Evolutionary conservation across 768 basidiomycete species (phyloP), one percentile per base, ranked within the genome.

Genomic region (Nevesoporus exiguus): DNA sequence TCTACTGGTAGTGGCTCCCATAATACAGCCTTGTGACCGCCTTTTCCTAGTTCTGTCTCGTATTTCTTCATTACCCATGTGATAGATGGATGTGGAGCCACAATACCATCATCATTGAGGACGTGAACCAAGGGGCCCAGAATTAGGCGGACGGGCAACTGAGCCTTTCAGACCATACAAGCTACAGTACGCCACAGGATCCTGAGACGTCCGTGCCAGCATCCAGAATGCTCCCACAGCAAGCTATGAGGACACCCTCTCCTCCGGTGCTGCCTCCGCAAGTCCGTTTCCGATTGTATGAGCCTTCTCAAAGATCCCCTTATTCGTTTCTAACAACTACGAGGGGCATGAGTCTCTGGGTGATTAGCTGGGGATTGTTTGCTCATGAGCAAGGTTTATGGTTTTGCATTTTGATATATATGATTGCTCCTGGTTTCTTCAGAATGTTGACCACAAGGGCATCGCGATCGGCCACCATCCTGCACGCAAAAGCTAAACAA

Each of bases 191-290:
- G n/a, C n/a, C n/a, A n/a, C n/a, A n/a, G n/a, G n/a, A n/a, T n/a
- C n/a, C n/a, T n/a, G n/a, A n/a, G n/a, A n/a, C n/a, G n/a, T n/a
- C n/a, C n/a, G n/a, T n/a, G n/a, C n/a, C n/a, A n/a, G n/a, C 80
- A 25, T 90, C 88, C 55, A 81, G 37, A 2, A 74, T 71, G 33
- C 73, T 73, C 30, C 80, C 80, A 49, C 65, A 74, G 54, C 69
- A 43, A 21, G 61, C 84, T 39, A 93, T 61, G 7, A 94, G 76
- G 1, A 90, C 89, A 39, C 87, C 88, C 72, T 94, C 93, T 31
- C 92, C 93, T 7, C 93, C 93, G 3, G 86, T 88, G 0, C 89
- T 93, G 2, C 93, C 93, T 13, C 91, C 91, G 5, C 76, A 71
- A 5, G 87, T 90, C 43, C 90, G 73, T 17, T 76, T 76, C 11